phyloP scores from a whole-genome alignment of 78 protist genomes.

The Dictyostelium capitatum region DNA sequence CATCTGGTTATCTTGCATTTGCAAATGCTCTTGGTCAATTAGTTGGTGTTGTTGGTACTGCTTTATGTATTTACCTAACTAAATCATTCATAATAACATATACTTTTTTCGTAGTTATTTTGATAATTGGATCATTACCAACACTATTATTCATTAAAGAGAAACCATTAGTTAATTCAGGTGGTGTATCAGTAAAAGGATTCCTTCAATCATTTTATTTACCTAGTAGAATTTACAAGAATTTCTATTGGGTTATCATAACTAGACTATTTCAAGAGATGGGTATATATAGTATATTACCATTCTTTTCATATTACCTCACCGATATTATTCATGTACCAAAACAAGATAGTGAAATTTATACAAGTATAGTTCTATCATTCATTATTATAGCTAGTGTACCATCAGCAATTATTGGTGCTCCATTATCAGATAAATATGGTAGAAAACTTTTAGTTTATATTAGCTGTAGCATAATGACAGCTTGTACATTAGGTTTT shows the following conservation, averaged over 20 bases:
- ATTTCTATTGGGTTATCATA: slow-evolving; percentile 54
- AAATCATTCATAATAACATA: background rate
- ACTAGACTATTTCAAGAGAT: slow-evolving; percentile 53
- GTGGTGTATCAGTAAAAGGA: background rate
- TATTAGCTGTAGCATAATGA: slow-evolving; percentile 26
- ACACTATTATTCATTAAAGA: slow-evolving; percentile 26
- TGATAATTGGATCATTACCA: background rate
- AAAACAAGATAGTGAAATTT: background rate
- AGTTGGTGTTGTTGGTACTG: slow-evolving; percentile 34
- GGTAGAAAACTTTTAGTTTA: slow-evolving; percentile 65
- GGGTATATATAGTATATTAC: slow-evolving; percentile 47
- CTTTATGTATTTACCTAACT: background rate
- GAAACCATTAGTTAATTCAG: background rate
- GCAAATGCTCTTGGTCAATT: slow-evolving; percentile 57
- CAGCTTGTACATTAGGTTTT: background rate
- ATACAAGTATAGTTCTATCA: background rate
- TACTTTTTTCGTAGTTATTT: background rate
- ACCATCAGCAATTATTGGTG: slow-evolving; percentile 25
- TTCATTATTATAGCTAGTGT: slow-evolving; percentile 27
- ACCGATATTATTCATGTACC: slow-evolving; percentile 14
- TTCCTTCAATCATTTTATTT: slow-evolving; percentile 33
- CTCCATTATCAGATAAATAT: slow-evolving; percentile 60
- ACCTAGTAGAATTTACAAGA: slow-evolving; percentile 1
- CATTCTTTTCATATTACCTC: slow-evolving; percentile 26
- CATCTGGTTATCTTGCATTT: slow-evolving; percentile 49